phyloP scores from a whole-genome alignment of 768 basidiomycete genomes.

The Lactarius evosmus region DNA sequence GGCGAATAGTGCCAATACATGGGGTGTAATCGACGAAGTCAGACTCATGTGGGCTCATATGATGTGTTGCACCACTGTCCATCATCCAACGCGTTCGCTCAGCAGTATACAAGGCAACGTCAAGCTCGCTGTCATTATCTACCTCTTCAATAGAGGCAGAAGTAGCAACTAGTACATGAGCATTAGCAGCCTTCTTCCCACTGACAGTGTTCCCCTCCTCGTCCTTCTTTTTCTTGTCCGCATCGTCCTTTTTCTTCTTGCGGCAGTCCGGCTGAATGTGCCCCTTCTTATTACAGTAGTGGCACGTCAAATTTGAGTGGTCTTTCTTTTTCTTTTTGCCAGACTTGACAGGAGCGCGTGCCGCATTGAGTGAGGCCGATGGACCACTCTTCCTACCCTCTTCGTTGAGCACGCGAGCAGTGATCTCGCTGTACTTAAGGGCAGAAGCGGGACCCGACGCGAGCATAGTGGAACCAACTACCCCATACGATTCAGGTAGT shows the following conservation, averaged over 20 bases:
- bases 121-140: background rate
- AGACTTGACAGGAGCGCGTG: background rate
- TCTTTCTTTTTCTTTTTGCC: background rate
- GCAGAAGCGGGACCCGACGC: background rate
- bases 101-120: background rate
- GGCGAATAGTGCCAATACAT: background rate
- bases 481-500: background rate
- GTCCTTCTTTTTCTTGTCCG: background rate
- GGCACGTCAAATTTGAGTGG: too few relatives aligned
- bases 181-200: background rate
- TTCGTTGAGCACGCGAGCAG: background rate
- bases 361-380: background rate
- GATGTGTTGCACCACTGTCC: background rate
- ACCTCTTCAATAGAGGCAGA: background rate
- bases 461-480: background rate
- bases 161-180: background rate
- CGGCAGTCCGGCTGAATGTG: too few relatives aligned
- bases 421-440: background rate
- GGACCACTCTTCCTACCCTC: background rate
- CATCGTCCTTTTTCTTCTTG: background rate
- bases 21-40: background rate
- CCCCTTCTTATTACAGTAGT: too few relatives aligned
- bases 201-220: background rate
- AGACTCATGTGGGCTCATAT: background rate
- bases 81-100: background rate